Conservation (phyloP, 805 yeast genomes). For the Yamadazyma kitorensis region DNA sequence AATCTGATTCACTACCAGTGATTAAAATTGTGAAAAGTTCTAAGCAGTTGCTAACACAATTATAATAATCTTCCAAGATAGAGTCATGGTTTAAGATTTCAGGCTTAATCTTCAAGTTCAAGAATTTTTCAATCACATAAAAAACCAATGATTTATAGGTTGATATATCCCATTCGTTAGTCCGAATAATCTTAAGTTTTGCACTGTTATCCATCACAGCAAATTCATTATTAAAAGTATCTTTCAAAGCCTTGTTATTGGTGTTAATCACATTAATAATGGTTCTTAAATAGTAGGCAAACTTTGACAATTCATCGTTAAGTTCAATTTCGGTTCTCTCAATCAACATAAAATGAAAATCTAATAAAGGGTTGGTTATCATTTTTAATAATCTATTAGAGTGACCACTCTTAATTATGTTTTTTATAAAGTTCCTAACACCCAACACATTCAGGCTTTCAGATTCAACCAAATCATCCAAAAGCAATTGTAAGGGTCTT, state of each 20-base stretch:
- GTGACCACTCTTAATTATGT: constrained; percentile 44
- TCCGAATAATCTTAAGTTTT: constrained; percentile 39
- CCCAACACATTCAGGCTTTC: constrained; percentile 9
- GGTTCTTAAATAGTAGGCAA: constrained; percentile 58
- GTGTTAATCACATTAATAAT: constrained; percentile 51
- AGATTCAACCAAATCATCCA: constrained; percentile 54
- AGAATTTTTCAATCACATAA: constrained; percentile 44
- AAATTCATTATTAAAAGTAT: constrained; percentile 54
- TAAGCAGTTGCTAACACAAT: constrained; percentile 38
- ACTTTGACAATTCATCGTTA: constrained; percentile 60
- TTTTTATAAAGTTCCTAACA: constrained; percentile 14
- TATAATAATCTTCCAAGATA: constrained; percentile 18
- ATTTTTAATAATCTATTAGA: constrained; percentile 61
- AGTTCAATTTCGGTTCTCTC: constrained; percentile 23
- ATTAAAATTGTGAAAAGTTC: constrained; percentile 42
- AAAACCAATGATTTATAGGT: constrained; percentile 60
- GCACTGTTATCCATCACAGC: constrained; percentile 50
- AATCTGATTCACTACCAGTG: constrained; percentile 57
- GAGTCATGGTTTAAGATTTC: constrained; percentile 19
- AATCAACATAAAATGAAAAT: constrained; percentile 33
- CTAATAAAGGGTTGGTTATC: constrained; percentile 51
- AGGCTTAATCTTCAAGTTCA: constrained; percentile 25
- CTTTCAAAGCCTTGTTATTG: constrained; percentile 41
- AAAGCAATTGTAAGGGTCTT: constrained; percentile 62
- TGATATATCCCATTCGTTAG: constrained; percentile 49